Percentiles rank a stretch among this genome's conserved stretches.
Conservation (phyloP, 2,329 filamentous ascomycete genomes). For the Huntiella savannae region DNA sequence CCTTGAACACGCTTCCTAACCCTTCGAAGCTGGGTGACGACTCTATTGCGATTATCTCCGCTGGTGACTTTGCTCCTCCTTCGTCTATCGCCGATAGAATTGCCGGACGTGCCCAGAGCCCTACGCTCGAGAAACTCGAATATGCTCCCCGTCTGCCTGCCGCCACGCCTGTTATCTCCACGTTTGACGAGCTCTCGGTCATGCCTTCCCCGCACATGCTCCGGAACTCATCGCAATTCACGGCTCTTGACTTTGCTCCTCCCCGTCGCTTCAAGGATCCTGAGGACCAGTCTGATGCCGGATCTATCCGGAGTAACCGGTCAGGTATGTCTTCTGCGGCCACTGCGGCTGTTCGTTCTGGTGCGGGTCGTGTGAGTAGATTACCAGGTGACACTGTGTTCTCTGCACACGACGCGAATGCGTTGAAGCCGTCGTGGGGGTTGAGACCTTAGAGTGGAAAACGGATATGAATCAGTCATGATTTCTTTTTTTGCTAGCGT, state of each 20-base stretch:
- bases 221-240: conserved; percentile 62
- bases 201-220: conserved; percentile 77
- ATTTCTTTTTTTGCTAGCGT: conserved; percentile 9
- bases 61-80: conserved; percentile 77
- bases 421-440: conserved; percentile 40
- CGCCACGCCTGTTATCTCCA: conserved; percentile 60
- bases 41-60: conserved; percentile 44
- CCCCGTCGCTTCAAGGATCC: conserved; percentile 52
- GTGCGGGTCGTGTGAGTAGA: conserved; percentile 72
- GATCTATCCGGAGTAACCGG: conserved; percentile 45
- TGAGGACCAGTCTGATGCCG: conserved; percentile 42
- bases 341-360: conserved; percentile 53
- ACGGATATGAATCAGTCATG: conserved; percentile 5
- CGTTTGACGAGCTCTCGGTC: conserved; percentile 69
- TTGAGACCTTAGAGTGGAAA: conserved; percentile 26
- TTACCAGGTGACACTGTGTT: conserved; percentile 69
- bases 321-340: conserved; percentile 57
- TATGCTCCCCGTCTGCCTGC: conserved; percentile 57
- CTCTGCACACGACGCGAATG: conserved; percentile 46
- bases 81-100: conserved; percentile 44
- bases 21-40: conserved; percentile 74
- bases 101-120: conserved; percentile 48
- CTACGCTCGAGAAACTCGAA: conserved; percentile 43
- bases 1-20: conserved; percentile 61
- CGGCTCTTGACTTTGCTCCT: conserved; percentile 61